Percentiles rank a stretch among this genome's conserved stretches.
These are phyloP conservation scores for Rhododendron molle DNA, from an alignment of 148 eudicot genomes.

Conservation along the genomic window DNA sequence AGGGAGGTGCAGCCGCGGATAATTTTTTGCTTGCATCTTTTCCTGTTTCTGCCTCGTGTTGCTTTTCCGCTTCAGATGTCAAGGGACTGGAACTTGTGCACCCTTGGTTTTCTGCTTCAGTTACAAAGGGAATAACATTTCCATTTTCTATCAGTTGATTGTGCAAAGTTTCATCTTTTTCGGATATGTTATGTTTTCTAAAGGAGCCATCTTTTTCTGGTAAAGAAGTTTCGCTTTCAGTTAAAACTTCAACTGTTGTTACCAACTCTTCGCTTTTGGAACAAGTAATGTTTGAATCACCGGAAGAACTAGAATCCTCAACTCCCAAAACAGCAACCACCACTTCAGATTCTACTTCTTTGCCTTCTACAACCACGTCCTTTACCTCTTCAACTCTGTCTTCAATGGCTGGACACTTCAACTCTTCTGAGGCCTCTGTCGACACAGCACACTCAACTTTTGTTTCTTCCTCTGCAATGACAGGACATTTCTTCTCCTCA, in stretches of 20 bases:
- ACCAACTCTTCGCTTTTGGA: constrained; percentile 17
- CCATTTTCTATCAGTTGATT: constrained; percentile 1
- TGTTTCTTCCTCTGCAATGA: constrained; percentile 15
- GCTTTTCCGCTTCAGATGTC: constrained; percentile 41
- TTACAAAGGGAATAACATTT: constrained; percentile 15
- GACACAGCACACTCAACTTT: not conserved
- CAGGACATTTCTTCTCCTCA: constrained; percentile 17
- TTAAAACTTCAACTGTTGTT: constrained; percentile 21
- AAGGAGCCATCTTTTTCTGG: constrained; percentile 20
- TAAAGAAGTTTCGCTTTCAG: not conserved
- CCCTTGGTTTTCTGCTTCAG: constrained; percentile 37
- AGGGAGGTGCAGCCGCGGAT: constrained; percentile 95
- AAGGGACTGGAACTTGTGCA: constrained; percentile 16
- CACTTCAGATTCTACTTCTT: not conserved
- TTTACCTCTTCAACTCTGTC: constrained; percentile 16
- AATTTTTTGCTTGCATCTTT: constrained; percentile 66
- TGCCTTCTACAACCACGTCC: constrained; percentile 11
- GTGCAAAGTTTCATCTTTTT: constrained; percentile 8
- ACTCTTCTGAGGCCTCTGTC: not conserved
- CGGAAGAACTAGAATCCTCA: constrained; percentile 15
- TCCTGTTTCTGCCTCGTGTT: constrained; percentile 42
- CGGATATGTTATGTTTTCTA: constrained; percentile 9
- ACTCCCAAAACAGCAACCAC: constrained; percentile 8
- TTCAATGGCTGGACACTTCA: constrained; percentile 13
- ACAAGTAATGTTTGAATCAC: constrained; percentile 9